Conservation (phyloP, 768 basidiomycete species). For the Stropharia rugosoannulata region DNA sequence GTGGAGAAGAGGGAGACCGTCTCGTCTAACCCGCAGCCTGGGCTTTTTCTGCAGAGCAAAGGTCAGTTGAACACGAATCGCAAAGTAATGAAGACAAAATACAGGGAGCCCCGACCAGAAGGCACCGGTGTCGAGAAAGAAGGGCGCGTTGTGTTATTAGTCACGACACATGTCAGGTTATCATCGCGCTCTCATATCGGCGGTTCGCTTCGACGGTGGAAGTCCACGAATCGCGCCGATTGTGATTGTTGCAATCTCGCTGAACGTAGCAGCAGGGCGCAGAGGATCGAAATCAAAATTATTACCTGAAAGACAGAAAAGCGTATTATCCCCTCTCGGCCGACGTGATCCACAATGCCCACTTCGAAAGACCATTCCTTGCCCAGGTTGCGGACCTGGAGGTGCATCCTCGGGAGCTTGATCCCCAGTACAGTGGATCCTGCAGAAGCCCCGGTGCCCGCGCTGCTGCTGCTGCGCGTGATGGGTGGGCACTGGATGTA, state of each 20-base stretch:
- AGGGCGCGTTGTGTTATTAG: too few relatives aligned
- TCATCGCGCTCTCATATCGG: too few relatives aligned
- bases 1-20: conserved; percentile 58
- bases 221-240: too few relatives aligned
- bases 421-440: conserved; percentile 45
- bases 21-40: conserved; percentile 37
- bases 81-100: background rate
- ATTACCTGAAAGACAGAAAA: conserved; percentile 82
- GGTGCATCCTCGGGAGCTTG: conserved; percentile 71
- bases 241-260: too few relatives aligned
- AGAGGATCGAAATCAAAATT: background rate
- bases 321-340: conserved; percentile 58
- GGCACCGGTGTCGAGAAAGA: too few relatives aligned
- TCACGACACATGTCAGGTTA: too few relatives aligned
- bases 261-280: too few relatives aligned
- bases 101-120: background rate
- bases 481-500: conserved; percentile 61
- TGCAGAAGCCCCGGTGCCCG: conserved; percentile 9
- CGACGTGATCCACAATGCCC: conserved; percentile 64
- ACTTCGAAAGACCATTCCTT: conserved; percentile 76
- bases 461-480: background rate
- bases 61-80: conserved; percentile 3
- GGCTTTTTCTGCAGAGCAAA: conserved; percentile 48
- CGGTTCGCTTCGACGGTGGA: too few relatives aligned
- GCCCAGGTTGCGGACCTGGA: conserved; percentile 70